These are phyloP conservation scores for Vanrija pseudolonga DNA, from an alignment of 1,284 basidiomycete species.

Conservation along the genomic window DNA sequence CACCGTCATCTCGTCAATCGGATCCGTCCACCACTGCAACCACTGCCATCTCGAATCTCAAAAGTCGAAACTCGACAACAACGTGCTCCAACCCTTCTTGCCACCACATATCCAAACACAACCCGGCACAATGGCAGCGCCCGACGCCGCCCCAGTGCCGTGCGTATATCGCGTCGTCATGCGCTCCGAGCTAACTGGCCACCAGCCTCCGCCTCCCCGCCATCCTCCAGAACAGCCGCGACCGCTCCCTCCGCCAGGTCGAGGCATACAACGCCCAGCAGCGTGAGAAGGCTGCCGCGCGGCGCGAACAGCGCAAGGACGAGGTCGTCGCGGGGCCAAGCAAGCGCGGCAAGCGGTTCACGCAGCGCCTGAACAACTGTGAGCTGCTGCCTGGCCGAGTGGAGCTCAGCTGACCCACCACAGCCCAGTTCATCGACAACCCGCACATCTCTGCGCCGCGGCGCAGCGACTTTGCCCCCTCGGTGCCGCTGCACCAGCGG, in stretches of 20 bases:
- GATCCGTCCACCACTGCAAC: no score
- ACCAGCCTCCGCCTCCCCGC: conserved; percentile 43
- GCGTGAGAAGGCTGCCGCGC: conserved; percentile 37
- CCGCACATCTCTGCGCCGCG: conserved; percentile 39
- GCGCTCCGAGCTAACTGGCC: neutral
- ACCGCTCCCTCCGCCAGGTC: conserved; percentile 30
- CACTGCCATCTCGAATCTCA: no score
- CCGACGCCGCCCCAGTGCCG: conserved; percentile 6
- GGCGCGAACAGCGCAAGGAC: conserved; percentile 18
- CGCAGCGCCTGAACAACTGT: conserved; percentile 47
- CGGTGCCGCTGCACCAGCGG: conserved; percentile 38
- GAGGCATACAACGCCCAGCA: conserved; percentile 46
- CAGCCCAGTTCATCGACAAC: conserved; percentile 42
- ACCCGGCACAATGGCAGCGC: neutral
- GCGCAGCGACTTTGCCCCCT: conserved; percentile 34
- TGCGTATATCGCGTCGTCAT: neutral
- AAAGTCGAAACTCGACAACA: no score
- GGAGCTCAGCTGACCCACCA: neutral
- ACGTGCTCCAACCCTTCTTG: no score
- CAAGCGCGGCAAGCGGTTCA: conserved; percentile 35
- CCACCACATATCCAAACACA: no score
- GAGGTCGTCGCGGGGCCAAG: conserved; percentile 4
- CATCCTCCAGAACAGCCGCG: conserved; percentile 45
- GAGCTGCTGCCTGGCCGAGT: neutral
- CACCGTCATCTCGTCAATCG: no score